A percentile compares a stretch with the other conserved stretches of the same genome.
Conservation (phyloP, 2,329 filamentous ascomycete genomes). For the Nemania bipapillata region DNA sequence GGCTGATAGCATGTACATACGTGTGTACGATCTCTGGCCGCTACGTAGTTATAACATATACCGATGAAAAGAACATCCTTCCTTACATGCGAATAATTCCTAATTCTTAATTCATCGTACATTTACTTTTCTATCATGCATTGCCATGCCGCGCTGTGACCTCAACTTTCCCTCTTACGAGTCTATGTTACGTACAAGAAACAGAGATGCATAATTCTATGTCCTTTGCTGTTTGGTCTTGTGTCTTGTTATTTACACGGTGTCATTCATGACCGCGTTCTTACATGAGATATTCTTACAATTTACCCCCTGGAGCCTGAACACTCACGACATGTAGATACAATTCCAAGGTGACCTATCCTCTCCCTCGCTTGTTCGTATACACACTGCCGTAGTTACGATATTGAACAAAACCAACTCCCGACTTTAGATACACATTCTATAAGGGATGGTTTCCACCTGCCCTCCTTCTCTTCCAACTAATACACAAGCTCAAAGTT, state of each 20-base stretch:
- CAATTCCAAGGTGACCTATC: background rate
- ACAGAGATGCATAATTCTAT: too few species aligned
- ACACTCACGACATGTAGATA: background rate
- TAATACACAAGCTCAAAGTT: constrained; percentile 56
- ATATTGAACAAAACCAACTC: background rate
- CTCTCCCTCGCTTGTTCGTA: background rate
- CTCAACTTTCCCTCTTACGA: background rate
- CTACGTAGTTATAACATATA: background rate
- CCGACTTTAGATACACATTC: background rate
- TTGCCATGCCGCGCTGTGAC: background rate
- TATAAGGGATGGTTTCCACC: background rate
- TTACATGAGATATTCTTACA: background rate
- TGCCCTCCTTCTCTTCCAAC: background rate
- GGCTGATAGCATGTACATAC: background rate
- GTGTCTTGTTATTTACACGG: background rate
- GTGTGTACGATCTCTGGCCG: background rate
- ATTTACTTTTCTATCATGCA: background rate
- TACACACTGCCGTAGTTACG: background rate
- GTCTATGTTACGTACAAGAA: background rate
- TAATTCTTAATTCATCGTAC: constrained; percentile 10
- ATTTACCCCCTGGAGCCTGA: background rate
- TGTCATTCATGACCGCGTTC: background rate
- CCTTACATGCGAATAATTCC: too few species aligned
- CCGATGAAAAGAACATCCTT: too few species aligned
- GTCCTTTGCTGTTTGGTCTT: background rate